phyloP scores from a whole-genome alignment of 176 grass and related monocot species.

The Raddia distichophylla region DNA sequence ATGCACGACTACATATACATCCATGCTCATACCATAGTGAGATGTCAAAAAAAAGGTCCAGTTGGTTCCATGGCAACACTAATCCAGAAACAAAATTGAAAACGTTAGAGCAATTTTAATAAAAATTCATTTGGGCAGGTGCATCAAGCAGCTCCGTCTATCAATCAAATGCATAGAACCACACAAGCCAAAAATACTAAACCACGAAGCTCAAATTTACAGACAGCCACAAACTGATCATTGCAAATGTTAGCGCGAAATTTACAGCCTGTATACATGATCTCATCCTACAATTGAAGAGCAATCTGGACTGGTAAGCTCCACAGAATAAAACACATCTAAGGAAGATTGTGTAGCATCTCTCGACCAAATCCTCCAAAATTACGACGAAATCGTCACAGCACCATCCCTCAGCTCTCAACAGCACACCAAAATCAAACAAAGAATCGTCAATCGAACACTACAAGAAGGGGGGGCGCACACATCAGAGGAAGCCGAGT shows the following conservation, averaged over 20 bases:
- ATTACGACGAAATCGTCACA: constrained; percentile 26
- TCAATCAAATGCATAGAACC: background rate
- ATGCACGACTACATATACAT: background rate
- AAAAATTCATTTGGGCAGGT: background rate
- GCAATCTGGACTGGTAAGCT: constrained; percentile 21
- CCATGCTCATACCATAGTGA: background rate
- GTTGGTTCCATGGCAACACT: background rate
- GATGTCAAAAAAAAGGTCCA: background rate
- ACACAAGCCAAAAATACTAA: background rate
- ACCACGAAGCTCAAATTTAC: background rate
- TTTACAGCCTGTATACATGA: constrained; percentile 46
- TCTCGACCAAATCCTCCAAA: constrained; percentile 31
- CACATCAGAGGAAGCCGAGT: constrained; percentile 74
- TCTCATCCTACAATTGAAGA: constrained; percentile 16
- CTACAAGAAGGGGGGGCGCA: background rate
- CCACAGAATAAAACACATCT: constrained; percentile 10
- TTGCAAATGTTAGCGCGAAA: constrained; percentile 26
- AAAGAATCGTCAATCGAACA: background rate
- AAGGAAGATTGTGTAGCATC: constrained; percentile 37
- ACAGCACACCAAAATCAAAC: background rate
- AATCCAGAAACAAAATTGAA: background rate
- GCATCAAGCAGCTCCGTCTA: background rate
- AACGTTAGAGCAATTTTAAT: background rate
- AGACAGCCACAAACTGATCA: background rate
- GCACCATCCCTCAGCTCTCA: constrained; percentile 1